phyloP scores from a whole-genome alignment of 257 asterid genomes.

The Solanum pinnatisectum region DNA sequence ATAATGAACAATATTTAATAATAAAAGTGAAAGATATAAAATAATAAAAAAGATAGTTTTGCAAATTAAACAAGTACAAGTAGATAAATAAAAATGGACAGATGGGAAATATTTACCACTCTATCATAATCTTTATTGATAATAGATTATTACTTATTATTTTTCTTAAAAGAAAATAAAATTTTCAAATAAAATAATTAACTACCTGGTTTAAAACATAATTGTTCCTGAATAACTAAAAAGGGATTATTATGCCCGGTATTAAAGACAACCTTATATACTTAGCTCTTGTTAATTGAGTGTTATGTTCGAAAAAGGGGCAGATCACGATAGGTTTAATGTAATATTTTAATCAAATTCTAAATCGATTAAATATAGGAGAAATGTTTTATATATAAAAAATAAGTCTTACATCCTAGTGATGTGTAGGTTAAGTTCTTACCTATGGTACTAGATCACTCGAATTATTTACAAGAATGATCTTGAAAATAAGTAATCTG shows the following conservation, averaged over 20 bases:
- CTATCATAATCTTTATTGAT: no score
- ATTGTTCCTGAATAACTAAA: not conserved
- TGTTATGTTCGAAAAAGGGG: not conserved
- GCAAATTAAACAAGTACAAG: no score
- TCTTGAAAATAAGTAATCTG: not conserved
- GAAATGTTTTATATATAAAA: not conserved
- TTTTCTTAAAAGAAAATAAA: not conserved
- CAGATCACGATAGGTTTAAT: not conserved
- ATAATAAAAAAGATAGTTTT: no score
- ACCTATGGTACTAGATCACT: not conserved
- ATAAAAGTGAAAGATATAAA: no score
- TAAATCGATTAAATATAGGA: not conserved
- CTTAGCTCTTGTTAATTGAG: not conserved
- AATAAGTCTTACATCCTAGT: not conserved
- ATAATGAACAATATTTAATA: no score
- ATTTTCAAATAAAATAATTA: not conserved
- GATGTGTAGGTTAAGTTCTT: not conserved
- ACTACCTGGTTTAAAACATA: not conserved
- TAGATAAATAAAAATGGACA: no score
- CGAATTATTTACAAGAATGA: fast-evolving
- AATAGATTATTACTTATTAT: no score
- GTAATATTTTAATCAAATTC: no score
- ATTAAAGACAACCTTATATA: not conserved
- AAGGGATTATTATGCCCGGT: not conserved
- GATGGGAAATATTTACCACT: fast-evolving